Evolutionary conservation across 2,329 filamentous ascomycete genomes (phyloP), one percentile per base, ranked within the genome.

Genomic region (Colletotrichum spinosum): DNA sequence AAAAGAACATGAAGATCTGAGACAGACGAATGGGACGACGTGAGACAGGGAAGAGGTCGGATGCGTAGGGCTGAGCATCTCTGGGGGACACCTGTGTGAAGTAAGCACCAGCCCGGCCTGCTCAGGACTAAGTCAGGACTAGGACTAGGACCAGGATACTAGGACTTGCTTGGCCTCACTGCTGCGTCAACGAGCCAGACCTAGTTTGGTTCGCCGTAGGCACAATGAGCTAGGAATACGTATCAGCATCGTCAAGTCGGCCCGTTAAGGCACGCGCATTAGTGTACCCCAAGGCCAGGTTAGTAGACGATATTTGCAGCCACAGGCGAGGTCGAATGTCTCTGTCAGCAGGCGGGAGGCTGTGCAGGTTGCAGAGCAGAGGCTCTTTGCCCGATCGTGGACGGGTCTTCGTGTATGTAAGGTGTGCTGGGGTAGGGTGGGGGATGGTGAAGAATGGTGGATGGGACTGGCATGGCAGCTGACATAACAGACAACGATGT

Each of bases 101-200:
- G 59, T 65, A 65, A 65, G 62, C 62, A 65, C 62, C 57, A 65
- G 62, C 58, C 62, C 39, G 46, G 44, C 15, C 50, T 55, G 56
- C 51, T 50, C 55, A 37, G 37, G 35, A 41, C 54, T 39, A 41
- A 44, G 41, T 12, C 41, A 44, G 15, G 42, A 44, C 42, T 44
- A 12, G 41, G 41, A n/a, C 41, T 44, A 9, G 15, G 42, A 13
- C 2, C 38, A 41, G 13, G 38, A 10, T 3, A 41, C 9, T 41
- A 41, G 42, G 42, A 15, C 42, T 25, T 25, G 25, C 42, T 25
- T 25, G 25, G 25, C 25, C 25, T 25, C 4, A 5, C 4, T 25
- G 25, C 25, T 25, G 25, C 25, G 25, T 25, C 25, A 25, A 25
- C 25, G 25, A 5, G 25, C 25, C 25, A 25, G 25, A 25, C 25